Base-by-base conservation (phyloP, 441 rosid genomes). In the Pelargonium fulgidum region DNA sequence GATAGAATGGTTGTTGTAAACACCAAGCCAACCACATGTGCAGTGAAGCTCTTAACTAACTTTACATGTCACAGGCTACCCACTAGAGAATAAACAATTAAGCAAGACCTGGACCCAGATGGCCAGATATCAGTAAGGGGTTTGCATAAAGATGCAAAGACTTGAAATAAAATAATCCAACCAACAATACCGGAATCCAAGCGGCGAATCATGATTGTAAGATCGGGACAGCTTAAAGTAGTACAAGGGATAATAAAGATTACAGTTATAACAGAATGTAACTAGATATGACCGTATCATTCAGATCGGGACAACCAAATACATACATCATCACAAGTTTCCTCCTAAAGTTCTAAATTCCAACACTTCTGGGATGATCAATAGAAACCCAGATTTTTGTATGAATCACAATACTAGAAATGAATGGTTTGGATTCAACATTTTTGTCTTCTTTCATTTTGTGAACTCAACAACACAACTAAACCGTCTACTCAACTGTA, bases 21-120 rank as follows among this genome's bases (percentile, higher is more conserved):
- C n/a, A 17, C 6, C 61, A 54, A 54, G 61, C 19, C 61, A 54
- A 16, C 61, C 61, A 13, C 61, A 54, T 54, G 61, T 54, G 61
- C 9, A 54, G 10, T 5, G 16, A 17, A 14, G 61, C 61, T 54
- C 61, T 14, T 45, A 29, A 29, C 36, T 54, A 54, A 54, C 7
- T 54, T 16, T 14, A 54, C 61, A 54, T 54, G 61, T 22, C 22
- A 54, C 17, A 5, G 20, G 7, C 61, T 54, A 7, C 19, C 61
- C 16, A 54, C 36, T 14, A 54, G 7, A 54, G 56, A 50, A 50
- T 13, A 50, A 54, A 54, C 8, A 54, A 45, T 13, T 45, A 19
- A 54, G 19, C 7, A 19, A 54, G 19, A 14, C 20, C 17, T 6
- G 61, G 61, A n/a, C 16, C 61, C 61, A 16, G 3, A 54, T 54